These are phyloP conservation scores for Pulveroboletus sp. DNA, from an alignment of 768 basidiomycete species.

Conservation along the genomic window DNA sequence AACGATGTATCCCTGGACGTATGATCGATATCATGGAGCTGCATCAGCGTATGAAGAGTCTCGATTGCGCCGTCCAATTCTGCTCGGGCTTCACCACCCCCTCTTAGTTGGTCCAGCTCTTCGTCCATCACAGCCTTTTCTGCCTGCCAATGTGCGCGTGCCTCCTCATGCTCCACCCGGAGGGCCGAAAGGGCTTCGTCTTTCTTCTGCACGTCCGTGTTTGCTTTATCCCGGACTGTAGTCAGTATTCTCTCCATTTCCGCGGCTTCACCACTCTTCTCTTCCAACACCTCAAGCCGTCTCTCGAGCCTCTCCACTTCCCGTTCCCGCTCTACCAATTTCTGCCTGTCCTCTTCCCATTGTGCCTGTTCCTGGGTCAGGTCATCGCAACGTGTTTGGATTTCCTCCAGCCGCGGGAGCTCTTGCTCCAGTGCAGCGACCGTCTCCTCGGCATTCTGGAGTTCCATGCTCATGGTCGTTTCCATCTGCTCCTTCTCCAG, in stretches of 20 bases:
- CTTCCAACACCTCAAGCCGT: conserved; percentile 42
- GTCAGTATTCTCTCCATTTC: conserved; percentile 39
- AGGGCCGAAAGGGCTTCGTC: conserved; percentile 38
- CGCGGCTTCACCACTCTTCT: conserved; percentile 38
- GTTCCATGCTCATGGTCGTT: conserved; percentile 58
- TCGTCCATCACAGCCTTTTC: conserved; percentile 48
- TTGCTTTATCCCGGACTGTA: conserved; percentile 33
- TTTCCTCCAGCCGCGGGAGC: conserved; percentile 45
- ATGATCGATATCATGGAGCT: conserved; percentile 53
- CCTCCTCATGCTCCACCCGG: conserved; percentile 38
- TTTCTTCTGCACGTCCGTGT: conserved; percentile 39
- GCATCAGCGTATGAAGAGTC: conserved; percentile 48
- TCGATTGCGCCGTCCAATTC: conserved; percentile 52
- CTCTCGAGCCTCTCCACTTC: conserved; percentile 38
- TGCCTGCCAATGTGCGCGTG: conserved; percentile 48
- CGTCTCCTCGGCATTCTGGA: conserved; percentile 64
- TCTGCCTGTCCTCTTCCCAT: conserved; percentile 48
- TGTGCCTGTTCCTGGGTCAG: conserved; percentile 46
- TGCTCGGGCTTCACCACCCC: conserved; percentile 35
- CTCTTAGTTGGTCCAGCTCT: conserved; percentile 45
- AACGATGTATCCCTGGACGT: conserved; percentile 46
- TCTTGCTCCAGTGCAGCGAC: conserved; percentile 55
- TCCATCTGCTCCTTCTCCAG: conserved; percentile 70
- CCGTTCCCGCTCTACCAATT: conserved; percentile 36
- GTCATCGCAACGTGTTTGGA: conserved; percentile 44